Evolutionary conservation across 2,329 filamentous ascomycete species (phyloP).

Genomic region (Dactylonectria estremocensis): DNA sequence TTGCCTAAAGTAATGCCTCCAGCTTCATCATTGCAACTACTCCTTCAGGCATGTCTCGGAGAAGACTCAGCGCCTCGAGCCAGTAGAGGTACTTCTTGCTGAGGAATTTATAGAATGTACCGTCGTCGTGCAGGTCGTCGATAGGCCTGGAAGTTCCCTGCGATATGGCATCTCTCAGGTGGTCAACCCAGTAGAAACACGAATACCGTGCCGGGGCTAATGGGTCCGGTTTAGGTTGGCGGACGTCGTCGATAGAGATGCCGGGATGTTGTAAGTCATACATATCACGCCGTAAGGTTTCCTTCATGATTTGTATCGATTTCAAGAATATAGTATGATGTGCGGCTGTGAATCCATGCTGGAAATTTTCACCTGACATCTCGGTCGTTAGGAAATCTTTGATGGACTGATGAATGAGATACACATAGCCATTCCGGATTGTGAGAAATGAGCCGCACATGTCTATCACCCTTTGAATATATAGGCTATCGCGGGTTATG

Average conservation of each 20-base stretch:
- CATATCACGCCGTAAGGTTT: slow-evolving; percentile 54
- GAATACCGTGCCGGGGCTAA: slow-evolving; percentile 35
- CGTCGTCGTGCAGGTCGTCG: background rate
- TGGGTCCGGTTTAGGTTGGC: slow-evolving; percentile 33
- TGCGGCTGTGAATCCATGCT: slow-evolving; percentile 39
- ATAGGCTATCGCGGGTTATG: too few relatives aligned
- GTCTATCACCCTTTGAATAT: background rate
- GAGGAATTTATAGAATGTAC: background rate
- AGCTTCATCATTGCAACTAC: background rate
- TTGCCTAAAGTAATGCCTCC: background rate
- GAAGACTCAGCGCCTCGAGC: slow-evolving; percentile 59
- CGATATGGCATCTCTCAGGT: slow-evolving; percentile 25
- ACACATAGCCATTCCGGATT: slow-evolving; percentile 48
- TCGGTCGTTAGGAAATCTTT: slow-evolving; percentile 56
- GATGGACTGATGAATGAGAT: slow-evolving; percentile 60
- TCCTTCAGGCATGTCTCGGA: slow-evolving; percentile 34
- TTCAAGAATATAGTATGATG: slow-evolving; percentile 53
- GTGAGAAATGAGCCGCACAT: slow-evolving; percentile 56
- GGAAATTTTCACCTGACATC: slow-evolving; percentile 48
- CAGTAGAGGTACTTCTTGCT: slow-evolving; percentile 52
- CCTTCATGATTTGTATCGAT: slow-evolving; percentile 53
- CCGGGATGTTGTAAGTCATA: slow-evolving; percentile 48
- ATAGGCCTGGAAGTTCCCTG: too few relatives aligned
- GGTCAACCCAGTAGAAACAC: slow-evolving; percentile 39
- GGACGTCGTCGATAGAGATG: slow-evolving; percentile 21